phyloP scores from a whole-genome alignment of 108 stramenopile genomes.

The Cyclostephanos invisitatus region DNA sequence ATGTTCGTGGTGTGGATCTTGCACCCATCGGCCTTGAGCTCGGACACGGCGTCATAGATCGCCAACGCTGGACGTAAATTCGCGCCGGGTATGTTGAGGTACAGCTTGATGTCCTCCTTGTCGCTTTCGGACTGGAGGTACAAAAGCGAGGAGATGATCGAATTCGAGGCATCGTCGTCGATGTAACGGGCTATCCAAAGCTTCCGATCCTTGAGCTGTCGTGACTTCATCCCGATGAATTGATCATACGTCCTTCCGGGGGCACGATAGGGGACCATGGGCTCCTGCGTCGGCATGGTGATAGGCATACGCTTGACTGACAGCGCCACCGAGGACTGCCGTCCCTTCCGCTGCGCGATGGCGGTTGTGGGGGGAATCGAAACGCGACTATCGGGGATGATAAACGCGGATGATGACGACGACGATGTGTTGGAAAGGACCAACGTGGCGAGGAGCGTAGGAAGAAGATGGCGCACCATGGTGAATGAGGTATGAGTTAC shows the following conservation, averaged over 20 bases:
- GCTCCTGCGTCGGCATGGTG: constrained; percentile 78
- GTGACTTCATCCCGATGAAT: constrained; percentile 87
- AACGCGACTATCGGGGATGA: constrained; percentile 10
- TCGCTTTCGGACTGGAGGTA: constrained; percentile 73
- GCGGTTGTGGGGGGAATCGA: constrained; percentile 1
- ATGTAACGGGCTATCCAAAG: constrained; percentile 88
- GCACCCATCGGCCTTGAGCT: constrained; percentile 62
- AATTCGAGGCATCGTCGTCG: constrained; percentile 90
- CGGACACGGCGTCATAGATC: constrained; percentile 87
- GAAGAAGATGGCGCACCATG: not conserved
- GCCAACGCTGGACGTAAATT: constrained; percentile 78
- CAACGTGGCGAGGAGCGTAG: not conserved
- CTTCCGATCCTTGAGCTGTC: constrained; percentile 90
- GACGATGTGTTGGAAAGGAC: constrained; percentile 12
- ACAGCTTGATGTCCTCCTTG: constrained; percentile 73
- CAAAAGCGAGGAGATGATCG: constrained; percentile 83
- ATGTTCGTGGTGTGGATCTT: constrained; percentile 86
- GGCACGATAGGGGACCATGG: constrained; percentile 85
- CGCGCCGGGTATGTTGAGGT: constrained; percentile 91
- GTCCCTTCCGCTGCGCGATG: not conserved
- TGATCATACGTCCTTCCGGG: constrained; percentile 68
- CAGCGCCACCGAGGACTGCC: constrained; percentile 10
- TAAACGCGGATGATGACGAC: constrained; percentile 25
- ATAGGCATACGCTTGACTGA: constrained; percentile 60
- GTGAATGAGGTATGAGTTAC: not conserved